phyloP scores from a whole-genome alignment of 805 yeast genomes.

The Ogataea saltuana region DNA sequence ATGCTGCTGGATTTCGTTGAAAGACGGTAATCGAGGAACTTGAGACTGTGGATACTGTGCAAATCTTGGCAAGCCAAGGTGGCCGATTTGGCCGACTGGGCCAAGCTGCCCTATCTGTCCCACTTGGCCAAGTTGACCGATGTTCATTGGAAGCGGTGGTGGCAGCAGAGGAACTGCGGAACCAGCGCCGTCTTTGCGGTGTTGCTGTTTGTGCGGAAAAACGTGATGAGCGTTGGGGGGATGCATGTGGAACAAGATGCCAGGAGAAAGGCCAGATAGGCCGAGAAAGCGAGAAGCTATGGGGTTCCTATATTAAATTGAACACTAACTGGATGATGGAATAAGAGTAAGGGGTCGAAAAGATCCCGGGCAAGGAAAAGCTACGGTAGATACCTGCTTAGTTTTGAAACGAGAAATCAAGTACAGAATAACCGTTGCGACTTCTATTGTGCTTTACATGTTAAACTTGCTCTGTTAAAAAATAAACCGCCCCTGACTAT shows the following conservation, averaged over 20 bases:
- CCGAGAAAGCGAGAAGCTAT: too few relatives aligned
- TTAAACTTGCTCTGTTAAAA: slow-evolving; percentile 1
- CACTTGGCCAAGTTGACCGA: too few relatives aligned
- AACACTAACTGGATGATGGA: neutral
- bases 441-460: slow-evolving; percentile 3
- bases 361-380: neutral
- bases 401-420: slow-evolving; percentile 7
- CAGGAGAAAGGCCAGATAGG: neutral
- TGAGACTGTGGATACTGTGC: slow-evolving; percentile 5
- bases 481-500: slow-evolving; percentile 6
- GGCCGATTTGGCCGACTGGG: too few relatives aligned
- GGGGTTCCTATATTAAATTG: too few relatives aligned
- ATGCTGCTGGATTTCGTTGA: slow-evolving; percentile 10
- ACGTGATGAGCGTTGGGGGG: neutral
- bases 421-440: slow-evolving; percentile 5
- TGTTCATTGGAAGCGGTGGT: too few relatives aligned
- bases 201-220: slow-evolving; percentile 1
- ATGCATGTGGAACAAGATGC: neutral
- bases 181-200: neutral
- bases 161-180: neutral
- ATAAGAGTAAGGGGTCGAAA: neutral
- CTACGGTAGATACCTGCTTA: neutral
- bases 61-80: too few relatives aligned
- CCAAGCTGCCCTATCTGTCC: too few relatives aligned
- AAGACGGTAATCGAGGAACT: slow-evolving; percentile 9